Base-by-base conservation (phyloP, 2,329 filamentous ascomycete species). In the Xylariaceae sp. region DNA sequence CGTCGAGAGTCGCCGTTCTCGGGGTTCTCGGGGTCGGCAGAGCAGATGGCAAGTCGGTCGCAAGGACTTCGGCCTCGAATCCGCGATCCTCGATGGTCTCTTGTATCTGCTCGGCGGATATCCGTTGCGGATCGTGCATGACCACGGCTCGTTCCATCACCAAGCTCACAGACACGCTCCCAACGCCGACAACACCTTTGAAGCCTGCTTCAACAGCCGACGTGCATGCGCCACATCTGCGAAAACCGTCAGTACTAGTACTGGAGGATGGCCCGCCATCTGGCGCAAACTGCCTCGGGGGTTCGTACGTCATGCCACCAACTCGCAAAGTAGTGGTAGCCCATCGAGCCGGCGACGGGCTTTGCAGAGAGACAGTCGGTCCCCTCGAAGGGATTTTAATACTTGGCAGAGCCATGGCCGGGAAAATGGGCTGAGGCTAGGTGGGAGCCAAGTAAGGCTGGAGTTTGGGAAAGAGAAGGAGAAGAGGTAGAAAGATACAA, bases 111-210 rank as follows among this genome's bases (percentile, higher is more conserved):
- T 89, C 83, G 39, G 87, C 74, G 11, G 85, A 65, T 33, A 96
- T 74, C 33, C 75, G 72, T 35, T 72, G 64, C 2, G 86, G 77
- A 59, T 96, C 83, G 61, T 98, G 92, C 61, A 89, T 82, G 22
- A 96, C 70, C 26, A 96, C 89, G n/a, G 90, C 92, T 39, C 90
- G 79, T 60, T 94, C 89, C 78, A 95, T 94, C 36, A 95, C 83
- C 49, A 98, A 67, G 56, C 87, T 94, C 50, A 98, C 83, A 8
- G 88, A 93, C 38, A 96, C 87, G 48, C 73, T 87, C 43, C 83
- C 84, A 8, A 92, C 79, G 35, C 92, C 90, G 24, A 82, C 70
- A 5, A 94, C 73, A 45, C 75, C 77, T 51, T 86, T 83, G 64
- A 98, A 94, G 46, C 84, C 92, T 39, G 82, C 77, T 69, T 96